These are phyloP conservation scores for Trichophyton verrucosum DNA, from an alignment of 2,329 filamentous ascomycete genomes.

Conservation along the genomic window DNA sequence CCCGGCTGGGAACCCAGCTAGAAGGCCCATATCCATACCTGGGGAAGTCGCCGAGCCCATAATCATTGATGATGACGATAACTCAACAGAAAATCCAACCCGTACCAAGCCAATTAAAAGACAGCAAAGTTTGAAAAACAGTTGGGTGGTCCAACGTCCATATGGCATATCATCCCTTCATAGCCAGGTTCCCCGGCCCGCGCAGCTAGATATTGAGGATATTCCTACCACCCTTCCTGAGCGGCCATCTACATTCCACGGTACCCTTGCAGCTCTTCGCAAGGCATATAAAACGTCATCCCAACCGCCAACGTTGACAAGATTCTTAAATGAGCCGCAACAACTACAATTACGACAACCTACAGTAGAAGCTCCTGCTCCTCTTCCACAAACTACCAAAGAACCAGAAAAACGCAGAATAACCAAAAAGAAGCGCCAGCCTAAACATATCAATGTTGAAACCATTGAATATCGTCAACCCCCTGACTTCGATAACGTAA, in stretches of 20 bases:
- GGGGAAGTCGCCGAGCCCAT: background rate
- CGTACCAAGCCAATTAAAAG: background rate
- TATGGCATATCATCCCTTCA: slow-evolving; percentile 27
- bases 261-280: slow-evolving; percentile 24
- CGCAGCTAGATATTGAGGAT: slow-evolving; percentile 21
- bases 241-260: slow-evolving; percentile 20
- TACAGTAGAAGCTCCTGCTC: background rate
- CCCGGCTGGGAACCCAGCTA: background rate
- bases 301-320: slow-evolving; percentile 22
- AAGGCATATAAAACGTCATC: slow-evolving; percentile 18
- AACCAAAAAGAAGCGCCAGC: slow-evolving; percentile 26
- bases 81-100: background rate
- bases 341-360: background rate
- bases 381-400: background rate
- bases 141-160: slow-evolving; percentile 25
- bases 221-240: slow-evolving; percentile 9
- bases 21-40: background rate
- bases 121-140: background rate
- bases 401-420: background rate
- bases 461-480: slow-evolving; percentile 36
- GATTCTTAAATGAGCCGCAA: slow-evolving; percentile 21
- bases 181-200: slow-evolving; percentile 25
- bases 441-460: slow-evolving; percentile 37
- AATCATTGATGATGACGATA: slow-evolving; percentile 1
- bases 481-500: slow-evolving; percentile 14